Conservation (phyloP, 345 rosid genomes). For the Firmiana major region DNA sequence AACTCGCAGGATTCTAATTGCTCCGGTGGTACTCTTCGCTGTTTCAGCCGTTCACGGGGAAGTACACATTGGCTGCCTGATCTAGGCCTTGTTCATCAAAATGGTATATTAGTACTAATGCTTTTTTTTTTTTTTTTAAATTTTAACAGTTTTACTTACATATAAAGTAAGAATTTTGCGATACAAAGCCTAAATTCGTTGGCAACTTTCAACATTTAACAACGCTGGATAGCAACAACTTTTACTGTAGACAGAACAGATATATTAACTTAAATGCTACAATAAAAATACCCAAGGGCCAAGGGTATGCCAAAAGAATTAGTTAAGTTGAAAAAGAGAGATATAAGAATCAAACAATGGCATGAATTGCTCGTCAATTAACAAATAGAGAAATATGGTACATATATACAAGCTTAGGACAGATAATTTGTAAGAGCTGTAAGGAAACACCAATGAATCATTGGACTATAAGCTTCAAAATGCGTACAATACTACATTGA, state of each 20-base stretch:
- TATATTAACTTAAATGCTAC: background rate
- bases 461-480: slow-evolving; percentile 23
- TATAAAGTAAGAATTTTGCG: no score
- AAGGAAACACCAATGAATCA: slow-evolving; percentile 22
- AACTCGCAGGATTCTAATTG: no score
- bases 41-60: no score
- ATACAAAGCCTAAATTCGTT: background rate
- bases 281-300: background rate
- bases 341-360: background rate
- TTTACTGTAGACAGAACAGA: background rate
- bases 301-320: background rate
- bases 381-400: slow-evolving; percentile 8
- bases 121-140: background rate
- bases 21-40: no score
- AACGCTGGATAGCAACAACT: background rate
- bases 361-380: background rate
- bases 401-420: background rate
- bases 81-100: background rate
- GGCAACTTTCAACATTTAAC: background rate
- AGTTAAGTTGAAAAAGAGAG: background rate
- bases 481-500: slow-evolving; percentile 20
- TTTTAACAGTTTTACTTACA: no score
- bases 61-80: background rate
- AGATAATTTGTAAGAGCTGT: slow-evolving; percentile 7
- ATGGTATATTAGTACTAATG: background rate